Evolutionary conservation across 2,329 filamentous ascomycete genomes (phyloP), one percentile per base, ranked within the genome.

Genomic region (Xylaria sp.): DNA sequence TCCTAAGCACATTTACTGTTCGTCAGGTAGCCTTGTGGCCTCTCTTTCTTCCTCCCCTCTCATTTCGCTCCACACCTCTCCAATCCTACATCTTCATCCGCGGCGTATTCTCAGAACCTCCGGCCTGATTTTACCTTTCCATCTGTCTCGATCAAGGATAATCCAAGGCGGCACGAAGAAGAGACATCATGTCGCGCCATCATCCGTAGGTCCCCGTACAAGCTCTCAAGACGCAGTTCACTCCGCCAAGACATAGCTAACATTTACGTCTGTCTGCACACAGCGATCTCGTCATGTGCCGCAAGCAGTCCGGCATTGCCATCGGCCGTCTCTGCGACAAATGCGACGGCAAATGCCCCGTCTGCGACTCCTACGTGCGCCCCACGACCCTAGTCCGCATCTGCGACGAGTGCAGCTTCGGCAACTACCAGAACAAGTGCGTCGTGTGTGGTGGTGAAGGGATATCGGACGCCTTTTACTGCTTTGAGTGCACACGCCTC

Each of bases 351-450:
- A 99, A 99, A 83, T 99, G 95, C 74, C 95, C 95, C 68, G 93
- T 99, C 64, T 99, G 95, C 87, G 95, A 99, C 78, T 96, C 92
- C 64, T 99, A 99, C 85, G 95, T 99, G 67, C 93, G 95, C 15
- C 95, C 95, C 11, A 99, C 95, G 27, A 98, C 95, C 8, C 89
- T 98, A 59, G 95, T 96, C 63, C 92, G 94, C 74, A 98, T 99
- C 81, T 99, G 95, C 83, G 95, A 99, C 82, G 95, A 99, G 81
- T 99, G 95, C 84, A 93, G 91, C 76, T 99, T 99, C 78, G 95
- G 95, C 75, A 99, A 99, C 85, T 99, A 97, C 83, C 95, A 98
- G 81, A 99, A 99, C 83, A 99, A 99, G 79, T 99, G 95, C 77
- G 93, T 99, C 70, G 95, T 99, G 43, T 99, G 95, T 79, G 95